Conservation (phyloP, 2,329 filamentous ascomycete species). For the Coniella vitis region DNA sequence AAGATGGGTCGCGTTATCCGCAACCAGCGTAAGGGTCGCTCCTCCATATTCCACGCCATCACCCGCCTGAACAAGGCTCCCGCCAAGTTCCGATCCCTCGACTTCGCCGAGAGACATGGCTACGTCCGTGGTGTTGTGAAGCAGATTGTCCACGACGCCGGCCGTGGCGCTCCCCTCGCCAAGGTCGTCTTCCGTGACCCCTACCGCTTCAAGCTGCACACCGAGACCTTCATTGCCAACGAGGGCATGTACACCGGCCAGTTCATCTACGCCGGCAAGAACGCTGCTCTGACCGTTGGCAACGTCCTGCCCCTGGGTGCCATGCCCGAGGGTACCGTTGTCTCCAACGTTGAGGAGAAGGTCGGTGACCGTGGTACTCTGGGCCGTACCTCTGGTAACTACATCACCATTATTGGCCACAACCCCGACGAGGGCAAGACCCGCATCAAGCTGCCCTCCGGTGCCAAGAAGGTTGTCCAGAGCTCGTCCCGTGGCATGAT, state of each 20-base stretch:
- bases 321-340: conserved; percentile 97
- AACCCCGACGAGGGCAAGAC: conserved; percentile 99
- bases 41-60: conserved; percentile 61
- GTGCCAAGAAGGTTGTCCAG: conserved; percentile 98
- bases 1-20: conserved; percentile 56
- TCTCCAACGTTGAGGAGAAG: conserved; percentile 99
- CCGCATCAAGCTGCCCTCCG: conserved; percentile 97
- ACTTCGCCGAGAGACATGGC: conserved; percentile 94
- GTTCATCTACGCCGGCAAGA: conserved; percentile 99
- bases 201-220: conserved; percentile 95
- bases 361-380: conserved; percentile 92
- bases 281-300: conserved; percentile 91
- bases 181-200: conserved; percentile 96
- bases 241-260: conserved; percentile 99
- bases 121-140: conserved; percentile 97
- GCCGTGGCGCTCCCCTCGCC: conserved; percentile 95
- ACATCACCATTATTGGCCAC: conserved; percentile 96
- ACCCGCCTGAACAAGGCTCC: conserved; percentile 92
- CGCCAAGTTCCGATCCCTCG: conserved; percentile 92
- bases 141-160: conserved; percentile 98
- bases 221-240: conserved; percentile 99
- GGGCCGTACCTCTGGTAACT: conserved; percentile 97
- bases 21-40: conserved; percentile 58
- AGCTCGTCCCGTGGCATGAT: conserved; percentile 95
- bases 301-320: conserved; percentile 93